Percentiles rank a stretch among this genome's conserved stretches.
Conservation (phyloP, 768 basidiomycete genomes). For the Naganishia vaughanmartiniae region DNA sequence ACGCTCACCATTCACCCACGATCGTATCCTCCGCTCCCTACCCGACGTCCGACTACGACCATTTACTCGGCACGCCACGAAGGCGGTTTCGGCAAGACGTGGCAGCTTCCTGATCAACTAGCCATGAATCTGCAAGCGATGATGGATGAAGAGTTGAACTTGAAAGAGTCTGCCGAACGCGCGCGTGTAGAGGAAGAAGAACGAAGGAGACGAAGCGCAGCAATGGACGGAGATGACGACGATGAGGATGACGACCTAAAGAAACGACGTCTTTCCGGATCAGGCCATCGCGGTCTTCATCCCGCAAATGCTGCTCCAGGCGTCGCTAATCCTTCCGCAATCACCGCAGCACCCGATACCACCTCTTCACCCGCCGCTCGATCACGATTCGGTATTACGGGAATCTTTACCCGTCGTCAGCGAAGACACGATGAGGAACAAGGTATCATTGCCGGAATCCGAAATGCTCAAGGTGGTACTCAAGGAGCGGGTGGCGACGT, state of each 20-base stretch:
- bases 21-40: slow-evolving; percentile 44
- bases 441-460: slow-evolving; percentile 29
- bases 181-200: slow-evolving; percentile 26
- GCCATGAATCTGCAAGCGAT: slow-evolving; percentile 65
- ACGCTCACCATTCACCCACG: slow-evolving; percentile 72
- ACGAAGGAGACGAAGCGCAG: slow-evolving; percentile 6
- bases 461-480: slow-evolving; percentile 23
- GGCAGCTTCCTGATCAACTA: slow-evolving; percentile 74
- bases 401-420: slow-evolving; percentile 10
- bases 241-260: slow-evolving; percentile 52
- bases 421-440: slow-evolving; percentile 21
- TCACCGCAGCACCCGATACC: neutral
- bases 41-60: slow-evolving; percentile 57
- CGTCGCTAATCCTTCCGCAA: neutral
- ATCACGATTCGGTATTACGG: slow-evolving; percentile 14
- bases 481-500: slow-evolving; percentile 18
- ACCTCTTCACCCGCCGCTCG: neutral
- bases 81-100: slow-evolving; percentile 75
- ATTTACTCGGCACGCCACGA: slow-evolving; percentile 58
- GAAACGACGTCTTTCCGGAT: slow-evolving; percentile 59
- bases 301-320: neutral
- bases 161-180: slow-evolving; percentile 15
- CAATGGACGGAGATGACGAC: slow-evolving; percentile 28
- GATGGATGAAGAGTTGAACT: slow-evolving; percentile 23
- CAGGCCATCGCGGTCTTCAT: slow-evolving; percentile 33